phyloP scores from a whole-genome alignment of 139 green algal species.

The Chlorella sp. region DNA sequence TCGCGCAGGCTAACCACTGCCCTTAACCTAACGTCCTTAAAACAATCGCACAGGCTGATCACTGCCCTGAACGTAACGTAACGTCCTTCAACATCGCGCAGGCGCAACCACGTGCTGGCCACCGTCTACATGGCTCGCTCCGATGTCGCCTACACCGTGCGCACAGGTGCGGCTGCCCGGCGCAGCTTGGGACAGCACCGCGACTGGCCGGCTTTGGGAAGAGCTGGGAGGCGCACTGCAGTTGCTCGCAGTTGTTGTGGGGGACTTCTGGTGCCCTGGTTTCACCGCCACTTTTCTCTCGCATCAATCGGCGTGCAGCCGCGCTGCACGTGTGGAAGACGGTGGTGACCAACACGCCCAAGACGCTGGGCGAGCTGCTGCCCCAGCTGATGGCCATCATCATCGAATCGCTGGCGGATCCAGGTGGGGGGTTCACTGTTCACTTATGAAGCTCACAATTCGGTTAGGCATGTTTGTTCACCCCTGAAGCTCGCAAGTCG shows the following conservation, averaged over 20 bases:
- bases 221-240: too few species aligned
- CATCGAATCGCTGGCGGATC: conserved; percentile 80
- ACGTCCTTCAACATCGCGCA: not conserved
- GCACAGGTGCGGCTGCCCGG: conserved; percentile 41
- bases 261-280: too few species aligned
- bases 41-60: too few species aligned
- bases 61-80: too few species aligned
- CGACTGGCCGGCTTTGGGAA: too few species aligned
- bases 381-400: conserved; percentile 81
- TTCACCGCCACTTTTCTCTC: not conserved
- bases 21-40: too few species aligned
- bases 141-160: conserved; percentile 88
- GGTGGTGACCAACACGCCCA: conserved; percentile 96
- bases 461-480: too few species aligned
- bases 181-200: too few species aligned
- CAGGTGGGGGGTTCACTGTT: conserved; percentile 49
- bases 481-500: too few species aligned
- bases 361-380: conserved; percentile 93
- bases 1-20: too few species aligned
- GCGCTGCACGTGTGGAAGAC: conserved; percentile 97
- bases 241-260: too few species aligned
- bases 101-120: conserved; percentile 84
- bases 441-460: too few species aligned
- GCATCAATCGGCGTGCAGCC: conserved; percentile 35
- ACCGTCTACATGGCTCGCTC: conserved; percentile 87